phyloP scores from a whole-genome alignment of 2,329 filamentous ascomycete genomes.

The Pseudodiploospora longispora region DNA sequence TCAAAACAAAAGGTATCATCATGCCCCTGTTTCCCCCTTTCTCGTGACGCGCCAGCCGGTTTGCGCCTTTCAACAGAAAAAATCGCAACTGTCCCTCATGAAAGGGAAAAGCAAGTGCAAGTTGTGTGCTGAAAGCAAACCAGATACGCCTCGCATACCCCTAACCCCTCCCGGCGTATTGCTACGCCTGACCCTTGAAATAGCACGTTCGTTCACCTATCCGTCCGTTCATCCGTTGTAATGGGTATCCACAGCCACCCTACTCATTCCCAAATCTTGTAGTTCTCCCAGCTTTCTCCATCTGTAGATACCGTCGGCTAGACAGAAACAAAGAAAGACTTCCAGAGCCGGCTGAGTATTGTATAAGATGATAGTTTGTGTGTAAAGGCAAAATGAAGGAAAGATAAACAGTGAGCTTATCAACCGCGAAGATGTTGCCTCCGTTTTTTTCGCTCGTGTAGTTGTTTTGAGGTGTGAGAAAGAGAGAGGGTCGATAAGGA shows the following conservation, averaged over 20 bases:
- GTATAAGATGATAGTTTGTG: slow-evolving; percentile 19
- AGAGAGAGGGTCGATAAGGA: slow-evolving; percentile 6
- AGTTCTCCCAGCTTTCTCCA: slow-evolving; percentile 12
- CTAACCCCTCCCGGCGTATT: slow-evolving; percentile 1
- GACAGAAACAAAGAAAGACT: slow-evolving; percentile 20
- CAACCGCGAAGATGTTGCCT: slow-evolving; percentile 6
- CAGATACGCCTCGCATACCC: slow-evolving; percentile 14
- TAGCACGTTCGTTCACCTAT: slow-evolving; percentile 1
- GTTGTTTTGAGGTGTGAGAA: slow-evolving; percentile 6
- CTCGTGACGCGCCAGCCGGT: slow-evolving; percentile 15
- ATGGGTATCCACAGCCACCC: slow-evolving; percentile 1
- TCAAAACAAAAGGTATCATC: slow-evolving; percentile 27
- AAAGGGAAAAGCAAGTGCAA: slow-evolving; percentile 6
- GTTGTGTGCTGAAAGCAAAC: slow-evolving; percentile 10
- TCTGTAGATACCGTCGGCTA: slow-evolving; percentile 21
- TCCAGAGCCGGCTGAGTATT: slow-evolving; percentile 20
- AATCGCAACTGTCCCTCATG: slow-evolving; percentile 17
- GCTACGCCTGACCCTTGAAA: slow-evolving; percentile 5
- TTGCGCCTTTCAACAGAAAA: slow-evolving; percentile 13
- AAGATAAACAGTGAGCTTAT: slow-evolving; percentile 8
- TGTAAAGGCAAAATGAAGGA: slow-evolving; percentile 11
- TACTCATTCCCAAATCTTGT: background rate
- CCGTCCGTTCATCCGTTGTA: slow-evolving; percentile 1
- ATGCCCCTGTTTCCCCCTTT: slow-evolving; percentile 15
- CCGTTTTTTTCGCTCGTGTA: slow-evolving; percentile 13